A percentile compares a stretch with the other conserved stretches of the same genome.
Evolutionary conservation across 495 filamentous ascomycete species (phyloP).

Genomic region (Cudoniella acicularis): DNA sequence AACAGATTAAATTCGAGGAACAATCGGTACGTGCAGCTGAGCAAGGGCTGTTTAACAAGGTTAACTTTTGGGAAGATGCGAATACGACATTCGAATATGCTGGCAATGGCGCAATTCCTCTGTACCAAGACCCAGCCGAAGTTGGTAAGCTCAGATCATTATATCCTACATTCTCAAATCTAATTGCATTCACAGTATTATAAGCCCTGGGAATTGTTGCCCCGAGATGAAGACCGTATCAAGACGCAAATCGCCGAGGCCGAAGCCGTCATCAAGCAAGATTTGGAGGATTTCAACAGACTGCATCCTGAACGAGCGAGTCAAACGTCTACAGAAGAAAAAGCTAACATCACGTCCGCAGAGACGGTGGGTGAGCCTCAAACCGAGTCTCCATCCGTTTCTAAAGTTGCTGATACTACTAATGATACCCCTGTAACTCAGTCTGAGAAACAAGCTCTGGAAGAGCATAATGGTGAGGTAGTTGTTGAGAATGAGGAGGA

Average conservation of each 20-base stretch:
- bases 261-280: constrained; percentile 41
- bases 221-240: constrained; percentile 44
- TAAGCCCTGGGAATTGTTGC: constrained; percentile 74
- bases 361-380: constrained; percentile 45
- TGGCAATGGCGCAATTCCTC: constrained; percentile 70
- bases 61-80: constrained; percentile 60
- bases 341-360: constrained; percentile 21
- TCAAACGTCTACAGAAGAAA: constrained; percentile 6
- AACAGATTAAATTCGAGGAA: constrained; percentile 76
- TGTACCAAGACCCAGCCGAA: constrained; percentile 69
- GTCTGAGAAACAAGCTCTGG: constrained; percentile 25
- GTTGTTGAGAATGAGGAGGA: constrained; percentile 76
- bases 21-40: constrained; percentile 57
- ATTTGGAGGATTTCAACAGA: constrained; percentile 38
- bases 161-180: not conserved
- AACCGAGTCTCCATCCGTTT: constrained; percentile 39
- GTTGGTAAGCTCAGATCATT: constrained; percentile 56
- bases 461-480: constrained; percentile 67
- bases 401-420: constrained; percentile 32
- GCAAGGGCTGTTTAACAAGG: constrained; percentile 6
- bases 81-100: constrained; percentile 60
- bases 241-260: constrained; percentile 42
- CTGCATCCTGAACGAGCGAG: constrained; percentile 27
- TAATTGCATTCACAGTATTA: constrained; percentile 61
- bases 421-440: constrained; percentile 30